Base-by-base conservation (phyloP, 306 rosid genomes). In the Cucurbita maxima region DNA sequence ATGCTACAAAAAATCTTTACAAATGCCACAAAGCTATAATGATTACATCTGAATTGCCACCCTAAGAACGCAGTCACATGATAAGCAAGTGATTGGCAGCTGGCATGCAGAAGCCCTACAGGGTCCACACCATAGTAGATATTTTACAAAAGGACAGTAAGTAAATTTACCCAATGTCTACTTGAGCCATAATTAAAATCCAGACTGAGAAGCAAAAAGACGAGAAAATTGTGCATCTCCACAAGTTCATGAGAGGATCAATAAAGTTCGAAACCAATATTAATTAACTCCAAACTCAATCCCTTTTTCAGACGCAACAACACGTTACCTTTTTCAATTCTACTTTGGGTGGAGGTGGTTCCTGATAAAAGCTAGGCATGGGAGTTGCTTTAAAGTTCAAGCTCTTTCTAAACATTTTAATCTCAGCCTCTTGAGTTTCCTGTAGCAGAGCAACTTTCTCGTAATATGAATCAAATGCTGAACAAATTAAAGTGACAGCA, bases 381-480 rank as follows among this genome's bases (percentile, higher is more conserved):
- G 91, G 95, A 54, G 91, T 86, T 76, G 95, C 95, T 82, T 84
- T 88, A 82, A 88, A 88, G 72, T 79, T 77, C 73, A 88, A 82
- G 47, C 79, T 83, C 82, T 86, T 86, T 80, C 95, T 80, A 51
- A 86, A 88, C 88, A 57, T 81, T 83, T 82, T 88, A 77, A 88
- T 82, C 82, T 88, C 95, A 30, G 95, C 95, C 60, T 88, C 91
- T 86, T 80, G 99, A 53, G 85, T 84, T 90, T 95, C 99, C 99
- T 95, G 82, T 61, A 81, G 78, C 69, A 74, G 34, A 76, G 63
- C 13, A 16, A 58, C 77, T 57, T 55, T 58, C 68, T 58, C 58
- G 45, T 74, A 36, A 57, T 58, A 57, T 72, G 58, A 62, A 71
- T 79, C 48, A 69, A 11, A 6, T 71, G 58, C 25, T 55, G 56